These are phyloP conservation scores for Glycine tomentella DNA, from an alignment of 306 rosid species.

Conservation along the genomic window DNA sequence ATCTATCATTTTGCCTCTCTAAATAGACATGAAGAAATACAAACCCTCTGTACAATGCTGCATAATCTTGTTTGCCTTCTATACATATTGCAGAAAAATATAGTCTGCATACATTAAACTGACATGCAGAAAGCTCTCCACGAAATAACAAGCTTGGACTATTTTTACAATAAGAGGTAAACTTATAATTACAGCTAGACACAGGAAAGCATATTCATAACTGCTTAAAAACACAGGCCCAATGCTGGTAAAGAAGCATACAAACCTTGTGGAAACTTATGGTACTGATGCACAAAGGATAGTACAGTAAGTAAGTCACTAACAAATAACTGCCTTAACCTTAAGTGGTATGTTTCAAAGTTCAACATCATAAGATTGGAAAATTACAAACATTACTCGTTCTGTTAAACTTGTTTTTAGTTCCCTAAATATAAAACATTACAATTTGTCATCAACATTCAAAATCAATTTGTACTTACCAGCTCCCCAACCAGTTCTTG, in stretches of 20 bases:
- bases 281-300: slow-evolving; percentile 1
- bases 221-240: neutral
- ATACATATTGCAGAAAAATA: slow-evolving; percentile 12
- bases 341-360: neutral
- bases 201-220: too few relatives aligned
- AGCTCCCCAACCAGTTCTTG: slow-evolving; percentile 92
- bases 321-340: slow-evolving; percentile 21
- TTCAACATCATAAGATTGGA: slow-evolving; percentile 2
- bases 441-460: slow-evolving; percentile 12
- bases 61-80: neutral
- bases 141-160: slow-evolving; percentile 18
- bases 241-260: slow-evolving; percentile 16
- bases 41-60: neutral
- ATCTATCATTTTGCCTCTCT: slow-evolving; percentile 2
- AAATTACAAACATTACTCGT: slow-evolving; percentile 23
- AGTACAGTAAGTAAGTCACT: neutral
- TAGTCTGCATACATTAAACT: neutral
- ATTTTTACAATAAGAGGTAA: slow-evolving; percentile 2
- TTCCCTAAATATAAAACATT: slow-evolving; percentile 20
- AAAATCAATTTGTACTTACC: slow-evolving; percentile 66
- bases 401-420: slow-evolving; percentile 9
- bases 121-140: slow-evolving; percentile 14
- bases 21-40: slow-evolving; percentile 1
- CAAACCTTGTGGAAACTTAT: neutral
- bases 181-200: neutral